phyloP scores from a whole-genome alignment of 495 filamentous ascomycete species.

The Jackrogersella multiformis region DNA sequence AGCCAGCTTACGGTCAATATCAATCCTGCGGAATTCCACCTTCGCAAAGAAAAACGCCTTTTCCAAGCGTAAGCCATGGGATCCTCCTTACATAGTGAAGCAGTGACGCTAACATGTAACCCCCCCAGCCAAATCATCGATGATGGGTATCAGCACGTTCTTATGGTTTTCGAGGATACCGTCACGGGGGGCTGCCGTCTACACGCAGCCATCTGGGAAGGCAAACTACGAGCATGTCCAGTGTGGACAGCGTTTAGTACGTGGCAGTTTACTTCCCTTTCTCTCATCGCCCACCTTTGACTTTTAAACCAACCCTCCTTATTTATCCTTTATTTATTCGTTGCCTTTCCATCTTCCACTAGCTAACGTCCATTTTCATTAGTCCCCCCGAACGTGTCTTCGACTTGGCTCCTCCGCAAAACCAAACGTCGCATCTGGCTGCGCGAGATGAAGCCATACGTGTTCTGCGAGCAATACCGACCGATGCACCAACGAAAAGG shows the following conservation, averaged over 20 bases:
- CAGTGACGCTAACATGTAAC: conserved; percentile 25
- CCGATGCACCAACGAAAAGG: conserved; percentile 57
- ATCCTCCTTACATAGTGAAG: not conserved
- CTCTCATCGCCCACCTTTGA: not conserved
- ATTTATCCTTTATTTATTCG: not conserved
- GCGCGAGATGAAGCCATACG: conserved; percentile 66
- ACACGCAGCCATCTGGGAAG: conserved; percentile 61
- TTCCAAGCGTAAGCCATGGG: conserved; percentile 70
- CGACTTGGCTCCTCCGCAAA: conserved; percentile 64
- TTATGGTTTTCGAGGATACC: conserved; percentile 75
- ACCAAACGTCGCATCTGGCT: conserved; percentile 66
- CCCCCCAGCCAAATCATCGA: conserved; percentile 73
- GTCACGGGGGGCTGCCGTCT: conserved; percentile 68
- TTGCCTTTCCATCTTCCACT: not conserved
- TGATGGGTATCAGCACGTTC: conserved; percentile 71
- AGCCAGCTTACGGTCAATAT: conserved; percentile 64
- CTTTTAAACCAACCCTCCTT: not conserved
- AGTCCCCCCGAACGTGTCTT: conserved; percentile 68
- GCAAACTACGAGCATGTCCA: conserved; percentile 62
- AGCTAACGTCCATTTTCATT: not conserved
- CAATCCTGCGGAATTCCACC: conserved; percentile 65
- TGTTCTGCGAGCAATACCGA: conserved; percentile 70
- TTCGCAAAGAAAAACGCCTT: conserved; percentile 69
- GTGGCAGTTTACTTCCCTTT: conserved; percentile 18
- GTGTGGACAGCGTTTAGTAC: conserved; percentile 79